Percentiles rank a stretch among this genome's conserved stretches.
These are phyloP conservation scores for Tephrocybe sp. DNA, from an alignment of 768 basidiomycete species.

Conservation along the genomic window DNA sequence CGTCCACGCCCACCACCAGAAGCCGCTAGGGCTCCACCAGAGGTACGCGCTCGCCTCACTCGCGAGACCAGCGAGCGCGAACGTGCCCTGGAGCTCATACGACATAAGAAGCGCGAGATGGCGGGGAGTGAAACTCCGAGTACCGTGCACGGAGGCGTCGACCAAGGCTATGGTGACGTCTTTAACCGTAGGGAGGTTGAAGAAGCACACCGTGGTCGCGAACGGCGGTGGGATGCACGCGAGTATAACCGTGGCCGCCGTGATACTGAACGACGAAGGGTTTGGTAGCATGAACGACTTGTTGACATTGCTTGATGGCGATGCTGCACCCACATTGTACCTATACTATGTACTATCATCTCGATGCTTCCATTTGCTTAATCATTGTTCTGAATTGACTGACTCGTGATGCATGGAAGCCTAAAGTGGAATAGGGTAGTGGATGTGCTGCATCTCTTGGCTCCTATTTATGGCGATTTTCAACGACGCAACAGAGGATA, in stretches of 20 bases:
- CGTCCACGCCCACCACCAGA: conserved; percentile 17
- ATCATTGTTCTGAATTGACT: neutral
- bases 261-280: conserved; percentile 13
- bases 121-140: conserved; percentile 70
- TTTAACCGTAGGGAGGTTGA: conserved; percentile 72
- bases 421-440: no score
- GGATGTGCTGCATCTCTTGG: no score
- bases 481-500: neutral
- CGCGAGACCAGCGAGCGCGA: conserved; percentile 77
- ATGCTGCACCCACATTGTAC: neutral
- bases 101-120: conserved; percentile 63
- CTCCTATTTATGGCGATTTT: neutral
- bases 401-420: neutral
- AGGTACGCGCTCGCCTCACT: conserved; percentile 58
- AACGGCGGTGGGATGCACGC: conserved; percentile 32
- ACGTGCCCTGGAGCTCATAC: conserved; percentile 71
- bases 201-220: conserved; percentile 59
- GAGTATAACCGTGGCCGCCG: conserved; percentile 18
- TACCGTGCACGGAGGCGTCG: conserved; percentile 52
- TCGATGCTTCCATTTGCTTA: neutral
- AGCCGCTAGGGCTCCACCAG: conserved; percentile 32
- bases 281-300: conserved; percentile 8
- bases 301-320: neutral
- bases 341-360: neutral
- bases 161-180: conserved; percentile 62